Evolutionary conservation across 495 filamentous ascomycete species (phyloP).

Genomic region (Neurospora sp.): DNA sequence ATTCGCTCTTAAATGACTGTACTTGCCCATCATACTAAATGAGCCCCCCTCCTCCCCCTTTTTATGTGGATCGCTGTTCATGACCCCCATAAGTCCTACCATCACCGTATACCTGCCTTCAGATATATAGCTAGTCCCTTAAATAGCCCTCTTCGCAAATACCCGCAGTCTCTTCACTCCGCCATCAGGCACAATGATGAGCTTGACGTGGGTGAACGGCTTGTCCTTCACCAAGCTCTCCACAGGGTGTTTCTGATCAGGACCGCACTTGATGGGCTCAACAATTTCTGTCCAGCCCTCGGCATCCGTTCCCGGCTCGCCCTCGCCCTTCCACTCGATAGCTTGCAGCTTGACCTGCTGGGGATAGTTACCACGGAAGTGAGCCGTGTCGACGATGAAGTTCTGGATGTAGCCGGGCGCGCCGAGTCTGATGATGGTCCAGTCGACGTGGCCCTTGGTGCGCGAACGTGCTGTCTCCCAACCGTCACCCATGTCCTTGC

Average conservation of each 20-base stretch:
- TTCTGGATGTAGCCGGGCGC: conserved; percentile 58
- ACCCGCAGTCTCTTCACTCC: conserved; percentile 82
- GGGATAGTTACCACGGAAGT: conserved; percentile 86
- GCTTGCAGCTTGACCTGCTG: conserved; percentile 64
- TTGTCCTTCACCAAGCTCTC: conserved; percentile 40
- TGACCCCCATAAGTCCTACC: neutral
- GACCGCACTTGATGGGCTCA: conserved; percentile 54
- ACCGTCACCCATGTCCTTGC: conserved; percentile 87
- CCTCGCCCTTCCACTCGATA: conserved; percentile 42
- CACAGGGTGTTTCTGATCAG: conserved; percentile 79
- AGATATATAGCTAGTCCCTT: neutral
- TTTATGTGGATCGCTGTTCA: neutral
- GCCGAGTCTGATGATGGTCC: conserved; percentile 73
- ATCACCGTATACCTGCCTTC: neutral
- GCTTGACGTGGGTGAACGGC: conserved; percentile 69
- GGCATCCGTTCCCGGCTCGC: conserved; percentile 49
- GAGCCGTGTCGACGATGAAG: conserved; percentile 77
- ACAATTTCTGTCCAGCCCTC: conserved; percentile 63
- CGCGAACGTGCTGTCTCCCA: conserved; percentile 86
- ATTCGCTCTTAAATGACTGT: neutral
- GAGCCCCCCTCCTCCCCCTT: neutral
- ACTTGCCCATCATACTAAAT: neutral
- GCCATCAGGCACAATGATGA: conserved; percentile 87
- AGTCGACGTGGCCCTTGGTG: conserved; percentile 70
- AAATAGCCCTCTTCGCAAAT: conserved; percentile 53